Base-by-base conservation (phyloP, 2,329 filamentous ascomycete species). In the Colletotrichum salicis region DNA sequence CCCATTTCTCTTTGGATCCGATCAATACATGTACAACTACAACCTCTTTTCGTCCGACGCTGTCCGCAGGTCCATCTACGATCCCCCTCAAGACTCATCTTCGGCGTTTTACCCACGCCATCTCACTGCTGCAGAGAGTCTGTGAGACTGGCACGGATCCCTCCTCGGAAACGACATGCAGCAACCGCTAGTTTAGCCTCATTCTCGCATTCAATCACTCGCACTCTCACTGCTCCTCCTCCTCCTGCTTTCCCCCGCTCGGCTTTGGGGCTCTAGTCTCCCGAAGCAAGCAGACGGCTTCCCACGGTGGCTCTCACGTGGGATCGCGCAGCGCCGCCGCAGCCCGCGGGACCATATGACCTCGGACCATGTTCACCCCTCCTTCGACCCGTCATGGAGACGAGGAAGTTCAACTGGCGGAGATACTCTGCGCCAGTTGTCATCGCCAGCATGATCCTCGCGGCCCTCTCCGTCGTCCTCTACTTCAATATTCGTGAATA, bases 141-240 rank as follows among this genome's bases (percentile, higher is more conserved):
- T 64, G 63, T 69, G 70, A 72, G 70, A 52, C 59, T 70, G 66
- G 65, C 70, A 70, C 70, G 70, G 70, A 70, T 72, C 70, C n/a
- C 70, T 55, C 45, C 48, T 70, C 60, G 60, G 70, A 70, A 72
- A 70, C 70, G 60, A 64, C 65, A 68, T 70, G 66, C 70, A 55
- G 65, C 65, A 12, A 56, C 57, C 65, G 70, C 59, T 70, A 70
- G 65, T 56, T 70, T 72, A 64, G 70, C 41, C 19, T 48, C 70
- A 37, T 59, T 69, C 35, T 48, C 41, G 51, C 52, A 10, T 12
- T 60, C 22, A 33, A 56, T 63, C 57, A 48, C 8, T 48, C 19
- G 8, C 41, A 33, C 24, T 60, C 54, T 71, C 52, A 24, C 52
- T 56, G 41, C 64, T 48, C 54, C 41, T 59, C 52, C 64, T 48